Conservation (phyloP, 2,329 filamentous ascomycete species). For the Aspergillus sp. region DNA sequence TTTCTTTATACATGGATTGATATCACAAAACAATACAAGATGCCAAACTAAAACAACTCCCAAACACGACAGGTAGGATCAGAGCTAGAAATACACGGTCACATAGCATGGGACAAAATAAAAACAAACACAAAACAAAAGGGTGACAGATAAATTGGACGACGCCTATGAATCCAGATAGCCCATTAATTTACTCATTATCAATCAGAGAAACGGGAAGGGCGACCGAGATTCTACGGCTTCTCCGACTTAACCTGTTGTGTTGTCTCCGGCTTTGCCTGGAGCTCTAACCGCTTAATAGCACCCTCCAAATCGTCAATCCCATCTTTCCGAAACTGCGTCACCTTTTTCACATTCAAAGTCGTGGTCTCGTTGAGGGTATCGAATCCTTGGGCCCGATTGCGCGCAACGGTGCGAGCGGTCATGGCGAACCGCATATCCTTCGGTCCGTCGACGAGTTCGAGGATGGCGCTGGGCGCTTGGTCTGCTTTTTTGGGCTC, state of each 20-base stretch:
- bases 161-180: too few species aligned
- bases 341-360: slow-evolving; percentile 76
- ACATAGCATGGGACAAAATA: slow-evolving; percentile 5
- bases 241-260: not conserved
- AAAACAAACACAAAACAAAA: slow-evolving; percentile 5
- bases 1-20: not conserved
- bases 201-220: too few species aligned
- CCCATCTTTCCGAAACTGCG: slow-evolving; percentile 61
- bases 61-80: too few species aligned
- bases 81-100: slow-evolving; percentile 13
- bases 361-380: slow-evolving; percentile 62
- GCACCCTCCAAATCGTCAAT: slow-evolving; percentile 57
- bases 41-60: not conserved
- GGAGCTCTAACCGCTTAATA: slow-evolving; percentile 51
- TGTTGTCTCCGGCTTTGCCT: slow-evolving; percentile 17
- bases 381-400: slow-evolving; percentile 45
- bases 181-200: too few species aligned
- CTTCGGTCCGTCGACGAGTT: slow-evolving; percentile 87
- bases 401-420: slow-evolving; percentile 67
- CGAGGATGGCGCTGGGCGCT: slow-evolving; percentile 80
- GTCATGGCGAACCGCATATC: slow-evolving; percentile 95
- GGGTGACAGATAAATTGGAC: too few species aligned
- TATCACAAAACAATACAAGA: slow-evolving; percentile 1
- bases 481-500: slow-evolving; percentile 85
- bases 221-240: not conserved